A percentile compares a stretch with the other conserved stretches of the same genome.
Evolutionary conservation across 2,329 filamentous ascomycete genomes (phyloP).

Genomic region (Aspergillus fructus): DNA sequence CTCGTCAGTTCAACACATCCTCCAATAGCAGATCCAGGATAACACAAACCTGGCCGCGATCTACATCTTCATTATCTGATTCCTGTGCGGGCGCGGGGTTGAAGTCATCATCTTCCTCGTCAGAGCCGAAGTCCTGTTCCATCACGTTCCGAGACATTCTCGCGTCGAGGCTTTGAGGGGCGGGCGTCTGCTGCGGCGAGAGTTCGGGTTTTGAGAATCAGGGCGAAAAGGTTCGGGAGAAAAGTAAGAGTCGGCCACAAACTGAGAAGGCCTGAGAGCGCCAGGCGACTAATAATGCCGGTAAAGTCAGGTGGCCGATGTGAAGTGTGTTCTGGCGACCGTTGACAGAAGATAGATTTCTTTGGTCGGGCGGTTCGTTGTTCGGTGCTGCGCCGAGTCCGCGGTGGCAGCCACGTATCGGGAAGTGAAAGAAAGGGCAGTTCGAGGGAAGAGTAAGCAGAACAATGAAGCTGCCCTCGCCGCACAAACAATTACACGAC

Average conservation of each 20-base stretch:
- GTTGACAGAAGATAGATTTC: neutral
- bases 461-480: neutral
- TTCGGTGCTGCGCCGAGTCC: constrained; percentile 21
- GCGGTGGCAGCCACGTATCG: constrained; percentile 14
- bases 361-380: constrained; percentile 1
- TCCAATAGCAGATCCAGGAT: neutral
- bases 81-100: constrained; percentile 74
- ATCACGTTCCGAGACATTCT: constrained; percentile 46
- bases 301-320: neutral
- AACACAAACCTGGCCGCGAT: constrained; percentile 25
- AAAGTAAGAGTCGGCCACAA: neutral
- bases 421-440: constrained; percentile 1
- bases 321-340: neutral
- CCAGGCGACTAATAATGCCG: neutral
- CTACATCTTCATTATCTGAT: constrained; percentile 67
- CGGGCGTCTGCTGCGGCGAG: neutral
- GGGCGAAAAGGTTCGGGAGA: neutral
- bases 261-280: neutral
- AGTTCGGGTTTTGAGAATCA: neutral
- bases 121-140: constrained; percentile 54
- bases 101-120: constrained; percentile 82
- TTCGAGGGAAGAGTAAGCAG: neutral
- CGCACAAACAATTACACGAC: neutral
- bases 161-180: neutral
- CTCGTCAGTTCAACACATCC: constrained; percentile 19